These are phyloP conservation scores for Luvunga scandens DNA, from an alignment of 345 rosid species.

Conservation along the genomic window DNA sequence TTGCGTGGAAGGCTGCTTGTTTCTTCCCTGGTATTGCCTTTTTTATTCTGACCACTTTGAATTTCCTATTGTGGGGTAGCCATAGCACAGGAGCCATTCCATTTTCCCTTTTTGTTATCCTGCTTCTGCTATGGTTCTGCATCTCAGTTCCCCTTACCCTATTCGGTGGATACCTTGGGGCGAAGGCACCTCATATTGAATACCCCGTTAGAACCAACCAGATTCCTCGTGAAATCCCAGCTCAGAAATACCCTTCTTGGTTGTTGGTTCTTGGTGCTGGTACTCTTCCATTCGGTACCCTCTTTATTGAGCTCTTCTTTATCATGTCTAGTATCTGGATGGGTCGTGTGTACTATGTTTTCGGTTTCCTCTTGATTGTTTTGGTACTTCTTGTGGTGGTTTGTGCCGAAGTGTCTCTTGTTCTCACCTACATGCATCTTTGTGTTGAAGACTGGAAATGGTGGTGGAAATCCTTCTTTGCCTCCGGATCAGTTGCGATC, in stretches of 20 bases:
- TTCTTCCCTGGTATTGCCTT: constrained; percentile 79
- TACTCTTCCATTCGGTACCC: constrained; percentile 72
- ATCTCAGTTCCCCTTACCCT: constrained; percentile 72
- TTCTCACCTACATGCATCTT: constrained; percentile 72
- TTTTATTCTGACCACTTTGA: constrained; percentile 50
- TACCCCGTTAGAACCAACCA: constrained; percentile 77
- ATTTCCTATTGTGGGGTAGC: constrained; percentile 67
- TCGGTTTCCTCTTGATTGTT: constrained; percentile 59
- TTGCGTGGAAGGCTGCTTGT: constrained; percentile 70
- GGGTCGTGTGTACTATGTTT: constrained; percentile 74
- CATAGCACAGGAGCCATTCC: constrained; percentile 79
- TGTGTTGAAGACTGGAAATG: constrained; percentile 76
- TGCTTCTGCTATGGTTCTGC: constrained; percentile 63
- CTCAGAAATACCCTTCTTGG: constrained; percentile 79
- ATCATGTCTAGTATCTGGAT: constrained; percentile 80
- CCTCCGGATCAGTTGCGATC: constrained; percentile 71
- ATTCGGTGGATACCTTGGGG: constrained; percentile 64
- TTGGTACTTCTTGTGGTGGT: constrained; percentile 66
- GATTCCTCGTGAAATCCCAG: constrained; percentile 74
- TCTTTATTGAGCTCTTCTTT: constrained; percentile 78
- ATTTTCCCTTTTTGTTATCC: constrained; percentile 47
- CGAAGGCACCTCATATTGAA: constrained; percentile 61
- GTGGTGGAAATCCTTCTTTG: constrained; percentile 86
- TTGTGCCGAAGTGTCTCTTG: constrained; percentile 70
- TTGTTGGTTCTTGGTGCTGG: constrained; percentile 72